These are phyloP conservation scores for Aureobasidium subglaciale DNA, from an alignment of 2,329 filamentous ascomycete species.

Conservation along the genomic window DNA sequence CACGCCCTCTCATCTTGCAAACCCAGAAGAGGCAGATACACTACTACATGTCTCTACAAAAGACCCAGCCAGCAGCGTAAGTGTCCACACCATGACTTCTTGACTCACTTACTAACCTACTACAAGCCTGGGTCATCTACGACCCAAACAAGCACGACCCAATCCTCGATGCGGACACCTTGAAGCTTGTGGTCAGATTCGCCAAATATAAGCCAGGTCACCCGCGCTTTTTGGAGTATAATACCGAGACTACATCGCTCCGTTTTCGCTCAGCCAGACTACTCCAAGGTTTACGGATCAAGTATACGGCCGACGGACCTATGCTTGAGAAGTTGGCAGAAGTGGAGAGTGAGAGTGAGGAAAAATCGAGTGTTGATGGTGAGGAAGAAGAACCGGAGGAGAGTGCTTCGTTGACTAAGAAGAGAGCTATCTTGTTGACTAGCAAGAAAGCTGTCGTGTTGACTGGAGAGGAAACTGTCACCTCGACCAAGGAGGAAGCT, in stretches of 20 bases:
- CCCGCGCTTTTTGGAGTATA: not conserved
- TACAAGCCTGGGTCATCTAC: constrained; percentile 8
- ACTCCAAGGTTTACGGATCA: not conserved
- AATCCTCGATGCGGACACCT: not conserved
- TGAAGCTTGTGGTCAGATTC: not conserved
- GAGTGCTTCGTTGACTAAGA: too few relatives aligned
- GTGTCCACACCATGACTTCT: not conserved
- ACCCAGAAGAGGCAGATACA: not conserved
- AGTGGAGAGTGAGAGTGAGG: too few relatives aligned
- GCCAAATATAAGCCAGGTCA: constrained; percentile 9
- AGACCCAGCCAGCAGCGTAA: not conserved
- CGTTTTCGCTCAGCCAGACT: constrained; percentile 10
- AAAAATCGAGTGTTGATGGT: too few relatives aligned
- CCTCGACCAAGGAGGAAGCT: too few relatives aligned
- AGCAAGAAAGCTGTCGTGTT: too few relatives aligned
- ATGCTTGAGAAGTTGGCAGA: too few relatives aligned
- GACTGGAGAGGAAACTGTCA: too few relatives aligned
- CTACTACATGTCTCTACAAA: not conserved
- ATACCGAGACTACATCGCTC: not conserved
- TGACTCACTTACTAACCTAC: not conserved
- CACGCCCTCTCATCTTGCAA: not conserved
- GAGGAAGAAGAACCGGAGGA: too few relatives aligned
- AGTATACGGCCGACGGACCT: constrained; percentile 10
- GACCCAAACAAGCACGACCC: constrained; percentile 5
- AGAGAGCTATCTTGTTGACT: too few relatives aligned